Conservation (phyloP, 768 basidiomycete species). For the Termitomyces bulborhizus region DNA sequence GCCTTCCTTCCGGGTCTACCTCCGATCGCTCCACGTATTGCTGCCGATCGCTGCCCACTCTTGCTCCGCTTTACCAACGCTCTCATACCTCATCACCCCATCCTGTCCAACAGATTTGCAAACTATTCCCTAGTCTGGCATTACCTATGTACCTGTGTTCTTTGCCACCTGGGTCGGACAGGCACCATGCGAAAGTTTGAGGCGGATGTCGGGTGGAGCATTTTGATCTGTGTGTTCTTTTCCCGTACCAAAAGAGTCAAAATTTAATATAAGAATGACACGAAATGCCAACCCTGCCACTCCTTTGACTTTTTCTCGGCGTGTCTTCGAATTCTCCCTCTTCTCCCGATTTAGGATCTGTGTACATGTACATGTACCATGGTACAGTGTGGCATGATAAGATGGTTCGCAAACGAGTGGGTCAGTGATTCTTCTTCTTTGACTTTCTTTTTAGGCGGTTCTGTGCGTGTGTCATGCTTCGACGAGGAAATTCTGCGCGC, state of each 20-base stretch:
- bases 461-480: slow-evolving; percentile 2
- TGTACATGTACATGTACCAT: slow-evolving; percentile 3
- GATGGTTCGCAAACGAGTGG: slow-evolving; percentile 4
- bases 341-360: slow-evolving; percentile 7
- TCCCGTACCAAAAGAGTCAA: slow-evolving; percentile 1
- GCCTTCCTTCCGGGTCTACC: background rate
- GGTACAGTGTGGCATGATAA: slow-evolving; percentile 1
- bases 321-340: slow-evolving; percentile 1
- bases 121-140: background rate
- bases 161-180: background rate
- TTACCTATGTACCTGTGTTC: background rate
- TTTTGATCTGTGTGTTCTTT: slow-evolving; percentile 1
- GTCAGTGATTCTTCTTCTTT: slow-evolving; percentile 5
- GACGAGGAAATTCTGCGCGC: background rate
- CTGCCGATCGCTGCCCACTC: slow-evolving; percentile 3
- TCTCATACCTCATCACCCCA: background rate
- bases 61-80: background rate
- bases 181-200: slow-evolving; percentile 1
- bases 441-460: slow-evolving; percentile 4
- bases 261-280: slow-evolving; percentile 7
- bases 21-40: slow-evolving; percentile 9
- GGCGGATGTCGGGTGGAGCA: background rate
- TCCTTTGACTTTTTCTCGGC: background rate
- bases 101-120: background rate
- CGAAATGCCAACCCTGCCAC: slow-evolving; percentile 8